Evolutionary conservation across 1,284 basidiomycete genomes (phyloP).

Genomic region (Apiotrichum porosum): DNA sequence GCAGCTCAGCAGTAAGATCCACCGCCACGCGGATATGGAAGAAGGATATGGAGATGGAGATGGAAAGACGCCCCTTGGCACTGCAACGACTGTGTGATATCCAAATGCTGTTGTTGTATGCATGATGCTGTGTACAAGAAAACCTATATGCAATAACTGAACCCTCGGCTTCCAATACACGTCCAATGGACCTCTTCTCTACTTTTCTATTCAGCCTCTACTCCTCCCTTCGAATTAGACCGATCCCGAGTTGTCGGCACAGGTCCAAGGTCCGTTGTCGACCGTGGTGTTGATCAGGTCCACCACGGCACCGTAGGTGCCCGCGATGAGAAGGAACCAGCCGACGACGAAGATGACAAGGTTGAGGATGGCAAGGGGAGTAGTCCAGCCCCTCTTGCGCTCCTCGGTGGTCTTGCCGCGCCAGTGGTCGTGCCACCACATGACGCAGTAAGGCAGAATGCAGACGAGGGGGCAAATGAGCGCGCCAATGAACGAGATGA

Average conservation of each 20-base stretch:
- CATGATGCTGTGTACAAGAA: no score
- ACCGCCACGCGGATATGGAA: no score
- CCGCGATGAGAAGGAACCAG: slow-evolving; percentile 30
- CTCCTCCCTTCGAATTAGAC: no score
- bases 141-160: no score
- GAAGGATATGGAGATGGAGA: no score
- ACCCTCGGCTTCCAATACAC: no score
- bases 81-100: no score
- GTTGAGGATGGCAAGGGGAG: slow-evolving; percentile 9
- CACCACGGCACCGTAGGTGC: slow-evolving; percentile 30
- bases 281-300: slow-evolving; percentile 18
- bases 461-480: slow-evolving; percentile 24
- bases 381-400: background rate
- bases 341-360: slow-evolving; percentile 22
- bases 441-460: slow-evolving; percentile 22
- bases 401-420: slow-evolving; percentile 7
- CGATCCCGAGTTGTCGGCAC: slow-evolving; percentile 28
- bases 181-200: no score
- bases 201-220: background rate
- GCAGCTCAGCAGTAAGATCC: no score
- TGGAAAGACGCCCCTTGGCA: no score
- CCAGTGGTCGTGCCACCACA: slow-evolving; percentile 37
- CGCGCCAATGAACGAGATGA: slow-evolving; percentile 31
- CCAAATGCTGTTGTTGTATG: no score
- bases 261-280: slow-evolving; percentile 21